Evolutionary conservation across 2,329 filamentous ascomycete genomes (phyloP).

Genomic region (Calonectria pseudoreteaudii): DNA sequence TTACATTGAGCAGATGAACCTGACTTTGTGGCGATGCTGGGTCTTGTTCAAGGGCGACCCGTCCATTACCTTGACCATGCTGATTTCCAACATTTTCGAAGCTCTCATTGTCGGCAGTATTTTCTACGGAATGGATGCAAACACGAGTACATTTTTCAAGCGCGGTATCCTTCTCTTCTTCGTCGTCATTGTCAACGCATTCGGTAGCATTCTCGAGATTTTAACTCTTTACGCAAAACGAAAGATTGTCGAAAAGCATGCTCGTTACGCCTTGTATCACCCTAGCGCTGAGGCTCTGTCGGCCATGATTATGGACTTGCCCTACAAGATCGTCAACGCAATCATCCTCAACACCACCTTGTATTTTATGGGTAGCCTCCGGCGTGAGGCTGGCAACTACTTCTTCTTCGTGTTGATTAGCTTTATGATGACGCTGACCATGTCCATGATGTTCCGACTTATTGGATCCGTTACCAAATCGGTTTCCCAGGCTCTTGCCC

Average conservation of each 20-base stretch:
- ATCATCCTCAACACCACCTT: conserved; percentile 57
- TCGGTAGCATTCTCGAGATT: conserved; percentile 35
- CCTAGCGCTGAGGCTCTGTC: conserved; percentile 41
- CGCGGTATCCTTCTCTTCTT: conserved; percentile 31
- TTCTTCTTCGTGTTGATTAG: conserved; percentile 60
- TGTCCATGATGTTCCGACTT: conserved; percentile 71
- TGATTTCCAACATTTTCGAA: conserved; percentile 32
- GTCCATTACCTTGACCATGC: conserved; percentile 31
- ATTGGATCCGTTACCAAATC: conserved; percentile 39
- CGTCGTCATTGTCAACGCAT: conserved; percentile 35
- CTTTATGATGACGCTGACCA: conserved; percentile 67
- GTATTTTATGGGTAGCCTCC: conserved; percentile 75
- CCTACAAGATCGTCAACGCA: conserved; percentile 32
- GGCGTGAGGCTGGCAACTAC: conserved; percentile 65
- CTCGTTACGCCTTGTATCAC: conserved; percentile 48
- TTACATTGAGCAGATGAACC: conserved; percentile 20
- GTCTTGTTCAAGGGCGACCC: conserved; percentile 29
- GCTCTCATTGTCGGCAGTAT: conserved; percentile 31
- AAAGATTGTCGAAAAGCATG: conserved; percentile 48
- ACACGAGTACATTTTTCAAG: conserved; percentile 28
- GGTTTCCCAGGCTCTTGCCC: conserved; percentile 37
- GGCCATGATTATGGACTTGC: conserved; percentile 31
- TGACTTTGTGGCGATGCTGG: conserved; percentile 30
- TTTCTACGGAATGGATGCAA: conserved; percentile 28
- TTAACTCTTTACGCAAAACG: conserved; percentile 41